Percentiles rank a stretch among this genome's conserved stretches.
Conservation (phyloP, 2,329 filamentous ascomycete species). For the Pyrenophora seminiperda region DNA sequence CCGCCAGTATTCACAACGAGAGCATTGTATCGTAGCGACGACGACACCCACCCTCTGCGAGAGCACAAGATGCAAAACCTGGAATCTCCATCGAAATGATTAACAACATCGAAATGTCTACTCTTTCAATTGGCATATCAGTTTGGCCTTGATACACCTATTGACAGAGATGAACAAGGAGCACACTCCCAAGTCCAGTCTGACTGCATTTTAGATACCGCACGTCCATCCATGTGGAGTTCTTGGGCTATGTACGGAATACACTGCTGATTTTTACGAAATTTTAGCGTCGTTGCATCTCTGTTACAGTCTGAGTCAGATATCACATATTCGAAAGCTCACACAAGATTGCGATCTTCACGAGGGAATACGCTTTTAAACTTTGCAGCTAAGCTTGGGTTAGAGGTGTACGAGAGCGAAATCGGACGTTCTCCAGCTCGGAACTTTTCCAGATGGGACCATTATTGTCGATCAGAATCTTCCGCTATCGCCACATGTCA, state of each 20-base stretch:
- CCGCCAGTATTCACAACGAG: conserved; percentile 18
- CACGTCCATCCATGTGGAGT: conserved; percentile 31
- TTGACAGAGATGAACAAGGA: conserved; percentile 33
- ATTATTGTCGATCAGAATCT: not conserved
- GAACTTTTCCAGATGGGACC: too few relatives aligned
- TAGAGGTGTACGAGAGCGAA: too few relatives aligned
- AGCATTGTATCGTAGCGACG: conserved; percentile 23
- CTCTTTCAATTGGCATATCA: conserved; percentile 20
- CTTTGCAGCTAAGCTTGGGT: too few relatives aligned
- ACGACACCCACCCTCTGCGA: conserved; percentile 14
- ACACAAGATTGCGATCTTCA: too few relatives aligned
- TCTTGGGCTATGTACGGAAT: conserved; percentile 42
- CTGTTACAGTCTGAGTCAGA: too few relatives aligned
- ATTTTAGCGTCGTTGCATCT: too few relatives aligned
- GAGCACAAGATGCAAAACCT: conserved; percentile 20
- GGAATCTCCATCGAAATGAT: conserved; percentile 19
- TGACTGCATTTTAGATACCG: conserved; percentile 30
- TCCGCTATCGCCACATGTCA: too few relatives aligned
- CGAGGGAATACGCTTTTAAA: too few relatives aligned
- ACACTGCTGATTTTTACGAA: conserved; percentile 32
- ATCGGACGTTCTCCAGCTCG: too few relatives aligned
- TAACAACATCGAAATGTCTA: conserved; percentile 15
- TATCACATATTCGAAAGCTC: too few relatives aligned
- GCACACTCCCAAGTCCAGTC: conserved; percentile 31
- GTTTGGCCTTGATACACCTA: conserved; percentile 32